Conservation (phyloP, 208 protist species). For the Blechomonas ayalai region DNA sequence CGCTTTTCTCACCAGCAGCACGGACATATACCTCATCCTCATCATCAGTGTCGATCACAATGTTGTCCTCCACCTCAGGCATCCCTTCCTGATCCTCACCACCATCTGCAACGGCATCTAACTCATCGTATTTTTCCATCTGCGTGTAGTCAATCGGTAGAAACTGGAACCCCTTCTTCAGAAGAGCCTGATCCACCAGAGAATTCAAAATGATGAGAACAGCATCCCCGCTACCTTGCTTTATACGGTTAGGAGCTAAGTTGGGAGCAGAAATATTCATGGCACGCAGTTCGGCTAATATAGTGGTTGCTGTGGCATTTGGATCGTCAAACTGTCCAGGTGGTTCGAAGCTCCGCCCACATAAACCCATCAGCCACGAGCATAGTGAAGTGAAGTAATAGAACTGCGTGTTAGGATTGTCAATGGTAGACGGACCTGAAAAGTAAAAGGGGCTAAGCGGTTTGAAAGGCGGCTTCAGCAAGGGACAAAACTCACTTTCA, state of each 20-base stretch:
- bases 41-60: slow-evolving; percentile 82
- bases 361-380: slow-evolving; percentile 81
- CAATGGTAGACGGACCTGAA: slow-evolving; percentile 55
- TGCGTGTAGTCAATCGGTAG: slow-evolving; percentile 63
- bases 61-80: slow-evolving; percentile 74
- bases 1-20: slow-evolving; percentile 25
- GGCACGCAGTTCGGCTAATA: slow-evolving; percentile 61
- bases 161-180: slow-evolving; percentile 50
- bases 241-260: slow-evolving; percentile 75
- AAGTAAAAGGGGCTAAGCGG: slow-evolving; percentile 81
- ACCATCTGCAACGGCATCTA: slow-evolving; percentile 57
- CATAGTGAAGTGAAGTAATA: slow-evolving; percentile 88
- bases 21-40: slow-evolving; percentile 79
- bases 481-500: slow-evolving; percentile 67
- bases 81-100: slow-evolving; percentile 51
- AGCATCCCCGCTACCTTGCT: slow-evolving; percentile 78
- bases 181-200: slow-evolving; percentile 68
- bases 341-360: slow-evolving; percentile 54
- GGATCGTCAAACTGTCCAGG: slow-evolving; percentile 89
- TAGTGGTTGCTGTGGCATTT: slow-evolving; percentile 77
- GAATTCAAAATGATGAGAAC: slow-evolving; percentile 62
- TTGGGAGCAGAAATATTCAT: slow-evolving; percentile 72
- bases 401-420: slow-evolving; percentile 87
- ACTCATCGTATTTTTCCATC: slow-evolving; percentile 78
- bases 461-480: slow-evolving; percentile 73